phyloP scores from a whole-genome alignment of 2,329 filamentous ascomycete species.

The Xylaria sp. region DNA sequence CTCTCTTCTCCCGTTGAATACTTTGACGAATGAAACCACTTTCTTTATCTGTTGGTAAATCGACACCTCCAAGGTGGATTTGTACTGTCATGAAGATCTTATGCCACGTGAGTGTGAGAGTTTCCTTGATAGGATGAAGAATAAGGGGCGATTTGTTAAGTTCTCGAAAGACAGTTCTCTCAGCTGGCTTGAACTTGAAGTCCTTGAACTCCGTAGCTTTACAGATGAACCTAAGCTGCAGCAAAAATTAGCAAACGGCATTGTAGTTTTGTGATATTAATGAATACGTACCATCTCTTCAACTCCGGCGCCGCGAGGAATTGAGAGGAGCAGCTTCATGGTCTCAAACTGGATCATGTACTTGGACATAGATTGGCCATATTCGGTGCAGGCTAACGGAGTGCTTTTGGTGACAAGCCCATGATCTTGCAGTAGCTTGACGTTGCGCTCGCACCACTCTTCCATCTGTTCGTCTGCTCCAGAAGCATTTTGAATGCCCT shows the following conservation, averaged over 20 bases:
- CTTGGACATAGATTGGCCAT: conserved; percentile 74
- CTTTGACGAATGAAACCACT: conserved; percentile 49
- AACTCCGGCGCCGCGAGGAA: conserved; percentile 55
- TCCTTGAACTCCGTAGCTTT: conserved; percentile 69
- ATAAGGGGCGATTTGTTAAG: conserved; percentile 66
- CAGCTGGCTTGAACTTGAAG: conserved; percentile 62
- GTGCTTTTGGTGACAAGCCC: conserved; percentile 48
- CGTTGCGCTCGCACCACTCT: conserved; percentile 64
- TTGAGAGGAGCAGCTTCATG: conserved; percentile 63
- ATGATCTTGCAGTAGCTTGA: conserved; percentile 57
- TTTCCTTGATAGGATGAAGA: conserved; percentile 64
- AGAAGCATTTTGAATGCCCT: conserved; percentile 43
- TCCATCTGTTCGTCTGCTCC: conserved; percentile 60
- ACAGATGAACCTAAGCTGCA: conserved; percentile 59
- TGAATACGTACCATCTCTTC: conserved; percentile 59
- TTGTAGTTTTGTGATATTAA: not conserved
- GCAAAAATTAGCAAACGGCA: conserved; percentile 8
- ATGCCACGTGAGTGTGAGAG: conserved; percentile 60
- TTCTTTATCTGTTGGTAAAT: conserved; percentile 56
- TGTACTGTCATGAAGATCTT: conserved; percentile 78
- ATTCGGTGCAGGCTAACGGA: conserved; percentile 59
- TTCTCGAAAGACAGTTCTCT: conserved; percentile 64
- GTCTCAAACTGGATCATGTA: conserved; percentile 78
- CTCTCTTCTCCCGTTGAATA: conserved; percentile 53
- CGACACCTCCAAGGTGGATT: conserved; percentile 61